Evolutionary conservation across 345 rosid genomes (phyloP).

Genomic region (Aquilaria malaccensis): DNA sequence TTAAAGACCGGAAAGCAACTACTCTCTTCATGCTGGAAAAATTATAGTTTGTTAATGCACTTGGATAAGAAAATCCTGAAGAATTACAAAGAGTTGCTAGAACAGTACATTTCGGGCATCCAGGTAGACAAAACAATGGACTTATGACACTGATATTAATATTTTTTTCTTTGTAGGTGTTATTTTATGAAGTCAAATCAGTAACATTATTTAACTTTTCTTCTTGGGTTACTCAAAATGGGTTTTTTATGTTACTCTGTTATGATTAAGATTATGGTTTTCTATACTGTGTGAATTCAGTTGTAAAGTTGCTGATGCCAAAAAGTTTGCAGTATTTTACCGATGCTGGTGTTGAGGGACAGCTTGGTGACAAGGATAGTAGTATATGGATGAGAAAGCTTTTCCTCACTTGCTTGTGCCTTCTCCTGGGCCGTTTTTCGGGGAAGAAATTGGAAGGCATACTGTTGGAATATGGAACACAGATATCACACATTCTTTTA

Average conservation of each 20-base stretch:
- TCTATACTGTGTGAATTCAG: conserved; percentile 16
- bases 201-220: background rate
- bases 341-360: conserved; percentile 39
- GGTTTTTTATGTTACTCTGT: background rate
- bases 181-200: background rate
- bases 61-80: conserved; percentile 51
- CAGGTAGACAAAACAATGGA: conserved; percentile 41
- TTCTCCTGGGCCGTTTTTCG: conserved; percentile 76
- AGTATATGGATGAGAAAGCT: conserved; percentile 65
- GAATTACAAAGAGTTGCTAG: conserved; percentile 55
- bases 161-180: background rate
- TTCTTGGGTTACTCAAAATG: background rate
- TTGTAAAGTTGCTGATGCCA: conserved; percentile 23
- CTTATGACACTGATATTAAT: background rate
- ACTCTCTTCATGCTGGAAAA: conserved; percentile 90
- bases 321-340: conserved; percentile 50
- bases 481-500: conserved; percentile 55
- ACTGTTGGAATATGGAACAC: conserved; percentile 53
- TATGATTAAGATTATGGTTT: conserved; percentile 1
- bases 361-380: conserved; percentile 34
- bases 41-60: conserved; percentile 56
- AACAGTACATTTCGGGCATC: conserved; percentile 70
- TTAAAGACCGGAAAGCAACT: conserved; percentile 38
- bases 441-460: conserved; percentile 52
- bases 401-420: conserved; percentile 84